Percentiles rank a stretch among this genome's conserved stretches.
These are phyloP conservation scores for Eucalyptus regnans DNA, from an alignment of 345 rosid species.

Conservation along the genomic window DNA sequence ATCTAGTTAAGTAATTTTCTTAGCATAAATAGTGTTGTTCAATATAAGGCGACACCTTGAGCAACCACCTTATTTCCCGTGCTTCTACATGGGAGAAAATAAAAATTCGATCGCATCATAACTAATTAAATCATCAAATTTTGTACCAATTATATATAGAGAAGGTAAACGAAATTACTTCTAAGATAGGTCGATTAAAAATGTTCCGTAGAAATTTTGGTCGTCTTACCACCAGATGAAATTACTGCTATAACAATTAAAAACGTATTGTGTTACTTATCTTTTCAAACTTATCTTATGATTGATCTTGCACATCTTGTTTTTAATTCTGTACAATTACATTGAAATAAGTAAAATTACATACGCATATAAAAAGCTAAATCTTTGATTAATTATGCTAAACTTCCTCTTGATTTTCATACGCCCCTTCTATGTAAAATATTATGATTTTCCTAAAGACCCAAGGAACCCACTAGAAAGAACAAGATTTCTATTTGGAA, in stretches of 20 bases:
- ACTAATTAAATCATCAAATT: not conserved
- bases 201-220: not conserved
- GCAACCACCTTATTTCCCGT: not conserved
- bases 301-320: not conserved
- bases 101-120: no score
- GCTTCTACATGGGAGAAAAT: not conserved
- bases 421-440: not conserved
- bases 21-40: not conserved
- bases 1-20: not conserved
- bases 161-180: not conserved
- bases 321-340: not conserved
- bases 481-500: no score
- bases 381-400: not conserved
- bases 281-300: not conserved
- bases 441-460: not conserved
- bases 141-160: not conserved
- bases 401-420: not conserved
- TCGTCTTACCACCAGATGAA: not conserved
- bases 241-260: not conserved
- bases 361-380: rapidly evolving
- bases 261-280: not conserved
- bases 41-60: not conserved
- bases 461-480: not conserved
- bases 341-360: no score
- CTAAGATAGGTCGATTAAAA: not conserved